Conservation (phyloP, 139 green algal species). For the Coccomyxa sp. region DNA sequence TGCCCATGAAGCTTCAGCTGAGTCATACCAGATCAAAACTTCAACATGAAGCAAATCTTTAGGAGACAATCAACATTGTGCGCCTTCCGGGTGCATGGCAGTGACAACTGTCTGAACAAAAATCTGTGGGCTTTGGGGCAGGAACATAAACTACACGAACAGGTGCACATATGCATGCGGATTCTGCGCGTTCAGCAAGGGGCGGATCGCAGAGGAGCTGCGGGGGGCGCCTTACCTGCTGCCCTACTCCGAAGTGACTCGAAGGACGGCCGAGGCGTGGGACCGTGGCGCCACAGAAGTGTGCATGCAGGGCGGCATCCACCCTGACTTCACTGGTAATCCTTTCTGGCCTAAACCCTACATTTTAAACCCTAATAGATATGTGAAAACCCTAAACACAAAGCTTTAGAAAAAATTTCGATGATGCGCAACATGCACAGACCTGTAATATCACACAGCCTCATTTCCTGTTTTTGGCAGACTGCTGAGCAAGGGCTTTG, state of each 20-base stretch:
- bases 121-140: slow-evolving; percentile 14
- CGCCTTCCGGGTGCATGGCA: too few relatives aligned
- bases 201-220: slow-evolving; percentile 42
- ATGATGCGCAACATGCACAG: too few relatives aligned
- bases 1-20: not conserved
- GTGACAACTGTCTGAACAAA: too few relatives aligned
- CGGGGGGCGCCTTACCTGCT: slow-evolving; percentile 75
- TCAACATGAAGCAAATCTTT: too few relatives aligned
- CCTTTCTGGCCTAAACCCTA: not conserved
- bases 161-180: slow-evolving; percentile 62
- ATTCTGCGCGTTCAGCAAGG: slow-evolving; percentile 82
- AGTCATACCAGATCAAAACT: too few relatives aligned
- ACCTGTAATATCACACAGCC: too few relatives aligned
- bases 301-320: slow-evolving; percentile 82
- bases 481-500: too few relatives aligned
- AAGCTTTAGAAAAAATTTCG: too few relatives aligned
- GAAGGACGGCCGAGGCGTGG: slow-evolving; percentile 73
- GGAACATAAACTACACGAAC: slow-evolving; percentile 96
- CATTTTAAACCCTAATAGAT: too few relatives aligned
- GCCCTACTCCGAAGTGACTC: slow-evolving; percentile 57
- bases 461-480: too few relatives aligned
- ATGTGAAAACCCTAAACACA: too few relatives aligned
- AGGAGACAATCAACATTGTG: too few relatives aligned
- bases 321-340: slow-evolving; percentile 77
- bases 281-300: slow-evolving; percentile 79